These are phyloP conservation scores for Hymenoscyphus fructigenus DNA, from an alignment of 2,329 filamentous ascomycete species.

Conservation along the genomic window DNA sequence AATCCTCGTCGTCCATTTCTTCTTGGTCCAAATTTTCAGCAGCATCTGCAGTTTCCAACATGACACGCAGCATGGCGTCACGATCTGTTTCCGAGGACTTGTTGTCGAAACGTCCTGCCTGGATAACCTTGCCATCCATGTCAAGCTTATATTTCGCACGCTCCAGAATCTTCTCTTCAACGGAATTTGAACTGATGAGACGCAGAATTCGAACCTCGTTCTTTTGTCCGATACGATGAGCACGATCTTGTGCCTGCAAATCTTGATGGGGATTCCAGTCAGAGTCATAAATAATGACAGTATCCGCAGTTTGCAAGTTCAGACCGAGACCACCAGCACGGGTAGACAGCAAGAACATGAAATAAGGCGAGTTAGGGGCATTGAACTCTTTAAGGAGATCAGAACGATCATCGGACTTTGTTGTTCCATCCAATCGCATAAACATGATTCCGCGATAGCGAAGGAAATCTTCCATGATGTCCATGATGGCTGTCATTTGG, in stretches of 20 bases:
- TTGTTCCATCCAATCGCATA: conserved; percentile 91
- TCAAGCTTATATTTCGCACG: conserved; percentile 96
- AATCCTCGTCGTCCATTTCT: conserved; percentile 97
- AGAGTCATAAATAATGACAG: conserved; percentile 98
- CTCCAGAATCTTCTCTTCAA: conserved; percentile 98
- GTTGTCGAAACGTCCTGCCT: conserved; percentile 98
- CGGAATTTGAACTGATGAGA: conserved; percentile 93
- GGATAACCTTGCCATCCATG: conserved; percentile 99
- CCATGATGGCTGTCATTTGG: conserved; percentile 99
- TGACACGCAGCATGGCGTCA: conserved; percentile 91
- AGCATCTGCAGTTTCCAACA: conserved; percentile 80
- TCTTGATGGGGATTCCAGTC: conserved; percentile 99
- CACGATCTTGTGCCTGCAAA: conserved; percentile 98
- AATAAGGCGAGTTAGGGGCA: conserved; percentile 84
- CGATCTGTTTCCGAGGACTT: conserved; percentile 98
- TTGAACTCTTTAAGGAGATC: conserved; percentile 90
- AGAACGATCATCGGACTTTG: conserved; percentile 95
- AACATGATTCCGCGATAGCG: conserved; percentile 81
- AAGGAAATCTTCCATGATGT: conserved; percentile 99
- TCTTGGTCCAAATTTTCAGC: conserved; percentile 74
- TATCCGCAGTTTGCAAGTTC: conserved; percentile 96
- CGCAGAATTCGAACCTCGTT: conserved; percentile 97
- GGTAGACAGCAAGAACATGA: conserved; percentile 97
- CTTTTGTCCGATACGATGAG: conserved; percentile 99
- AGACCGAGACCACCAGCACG: conserved; percentile 97